phyloP scores from a whole-genome alignment of 1,139 yeast genomes.

The Taphrina sp. region DNA sequence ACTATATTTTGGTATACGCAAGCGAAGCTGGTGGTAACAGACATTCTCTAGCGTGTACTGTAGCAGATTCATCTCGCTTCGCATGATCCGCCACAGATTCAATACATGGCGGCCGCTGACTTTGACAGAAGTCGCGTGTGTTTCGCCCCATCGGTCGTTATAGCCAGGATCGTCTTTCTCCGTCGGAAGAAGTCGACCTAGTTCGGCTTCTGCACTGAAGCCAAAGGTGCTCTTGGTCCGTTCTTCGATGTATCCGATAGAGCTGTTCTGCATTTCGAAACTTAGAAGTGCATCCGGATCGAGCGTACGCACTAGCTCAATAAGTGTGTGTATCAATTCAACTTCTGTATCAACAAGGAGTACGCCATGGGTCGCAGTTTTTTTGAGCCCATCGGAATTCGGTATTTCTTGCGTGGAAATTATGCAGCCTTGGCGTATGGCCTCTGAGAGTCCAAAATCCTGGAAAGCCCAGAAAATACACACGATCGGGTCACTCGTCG shows the following conservation, averaged over 20 bases:
- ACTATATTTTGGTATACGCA: constrained; percentile 63
- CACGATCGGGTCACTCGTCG: constrained; percentile 56
- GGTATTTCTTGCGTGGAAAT: constrained; percentile 13
- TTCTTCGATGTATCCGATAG: constrained; percentile 89
- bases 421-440: constrained; percentile 17
- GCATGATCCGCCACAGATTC: constrained; percentile 77
- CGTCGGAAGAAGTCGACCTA: constrained; percentile 45
- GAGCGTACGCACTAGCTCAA: constrained; percentile 56
- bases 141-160: constrained; percentile 78
- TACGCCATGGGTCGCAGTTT: neutral
- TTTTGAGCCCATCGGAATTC: neutral
- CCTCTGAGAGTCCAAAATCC: constrained; percentile 29
- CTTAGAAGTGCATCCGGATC: constrained; percentile 92
- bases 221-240: constrained; percentile 53
- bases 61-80: constrained; percentile 60
- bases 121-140: constrained; percentile 67
- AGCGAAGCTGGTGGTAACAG: constrained; percentile 63
- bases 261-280: constrained; percentile 70
- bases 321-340: constrained; percentile 56
- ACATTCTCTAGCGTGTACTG: constrained; percentile 78
- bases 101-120: constrained; percentile 78
- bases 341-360: constrained; percentile 50
- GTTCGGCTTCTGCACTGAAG: constrained; percentile 52
- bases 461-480: constrained; percentile 65
- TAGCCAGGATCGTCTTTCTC: constrained; percentile 44